Evolutionary conservation across 192 early-diverging fungal genomes (phyloP), one percentile per base, ranked within the genome.

Genomic region (Entomortierella chlamydospora): DNA sequence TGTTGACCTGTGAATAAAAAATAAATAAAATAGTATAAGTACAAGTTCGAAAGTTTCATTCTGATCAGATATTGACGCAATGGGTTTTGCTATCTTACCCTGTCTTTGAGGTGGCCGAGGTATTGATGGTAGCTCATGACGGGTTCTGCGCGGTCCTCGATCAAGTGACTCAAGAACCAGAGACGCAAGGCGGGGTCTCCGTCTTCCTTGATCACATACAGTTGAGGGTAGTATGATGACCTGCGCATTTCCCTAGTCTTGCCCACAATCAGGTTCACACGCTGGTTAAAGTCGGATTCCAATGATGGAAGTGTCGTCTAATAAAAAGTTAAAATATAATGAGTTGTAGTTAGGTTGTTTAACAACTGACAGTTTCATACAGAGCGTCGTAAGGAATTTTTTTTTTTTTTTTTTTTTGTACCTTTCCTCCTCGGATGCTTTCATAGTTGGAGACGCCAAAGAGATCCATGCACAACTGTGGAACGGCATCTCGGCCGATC

Each of bases 201-300:
- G 71, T 99, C 96, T 77, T 99, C 96, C 84, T 95, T 95, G 60
- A 96, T 90, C 43, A 99, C 78, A 76, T 93, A 94, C 26, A 95
- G 66, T 26, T 90, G 86, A 3, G 96, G 96, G 55, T 85, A 90
- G 70, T 88, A 86, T 82, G 94, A 68, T 42, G 89, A 83, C 62
- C 92, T 83, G 52, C 95, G 89, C 68, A 87, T 81, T 42, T 91
- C 85, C 18, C 90, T 88, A 25, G 95, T 83, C 54, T 90, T 91
- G 23, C 87, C 87, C 67, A 99, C 85, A 47, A 99, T 87, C 77
- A 89, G 86, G 61, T 93, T 88, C 50, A 95, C 84, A 15, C 90
- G 86, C 55, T 87, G 84, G 81, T 89, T 94, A 43, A 93, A 90
- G 53, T 91, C 90, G 47, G 90, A 91, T 26, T 95, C 90, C 20